Evolutionary conservation across 305 asterid species (phyloP), one percentile per base, ranked within the genome.

Genomic region (Fraxinus ornus): DNA sequence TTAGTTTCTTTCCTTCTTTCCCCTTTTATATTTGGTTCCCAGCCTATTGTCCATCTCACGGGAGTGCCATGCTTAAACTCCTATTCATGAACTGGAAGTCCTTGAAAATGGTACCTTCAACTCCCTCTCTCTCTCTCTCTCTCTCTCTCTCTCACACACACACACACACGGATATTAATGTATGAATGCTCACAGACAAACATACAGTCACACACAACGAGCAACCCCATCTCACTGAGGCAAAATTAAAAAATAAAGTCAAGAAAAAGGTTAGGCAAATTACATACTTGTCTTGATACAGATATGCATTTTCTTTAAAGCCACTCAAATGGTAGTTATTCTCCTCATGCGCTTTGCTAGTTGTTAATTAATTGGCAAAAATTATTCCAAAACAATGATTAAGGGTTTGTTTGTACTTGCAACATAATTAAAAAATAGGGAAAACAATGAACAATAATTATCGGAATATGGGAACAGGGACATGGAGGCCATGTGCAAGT

Each of bases 401-500:
- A 76, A 80, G 77, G 70, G 52, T 72, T 77, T 82, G 32, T 71
- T 80, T 71, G 82, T 52, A 60, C 68, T 77, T 72, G 52, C 17
- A 72, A 85, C 44, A 82, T 39, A 10, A 32, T 32, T 32, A 32
- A 32, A 55, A 81, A 49, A 49, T 57, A 33, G 36, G 32, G 15
- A 49, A 37, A 36, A 17, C 44, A 68, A 22, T 71, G 21, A 47
- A 83, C 68, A 77, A 73, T 28, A 80, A 76, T 41, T 71, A 62
- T 62, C 49, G 83, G 35, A 64, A 30, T 57, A 36, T 41, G 84
- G 82, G 80, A 87, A 74, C 88, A 83, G 77, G 37, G 89, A 83
- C 83, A 84, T 85, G 90, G 88, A 91, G 92, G 84, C 95, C 97
- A 94, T 92, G 91, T 91, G 98, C 92, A 89, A 78, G 89, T 77